Conservation (phyloP, 805 yeast species). For the Candida tibetensis region DNA sequence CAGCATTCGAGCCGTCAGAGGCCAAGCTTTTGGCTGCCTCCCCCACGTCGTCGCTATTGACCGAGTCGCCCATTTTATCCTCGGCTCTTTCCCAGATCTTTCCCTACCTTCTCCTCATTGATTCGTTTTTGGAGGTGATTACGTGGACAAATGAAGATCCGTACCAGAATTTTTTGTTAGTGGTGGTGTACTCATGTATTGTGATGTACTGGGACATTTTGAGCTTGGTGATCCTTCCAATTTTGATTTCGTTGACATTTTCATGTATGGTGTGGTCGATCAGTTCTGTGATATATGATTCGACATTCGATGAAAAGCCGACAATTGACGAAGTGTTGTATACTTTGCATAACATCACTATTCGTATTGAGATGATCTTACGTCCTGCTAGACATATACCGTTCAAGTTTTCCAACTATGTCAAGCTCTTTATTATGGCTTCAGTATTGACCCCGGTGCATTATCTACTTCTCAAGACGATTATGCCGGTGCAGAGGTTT, state of each 20-base stretch:
- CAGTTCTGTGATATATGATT: conserved; percentile 40
- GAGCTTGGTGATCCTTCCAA: conserved; percentile 37
- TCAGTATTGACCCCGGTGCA: conserved; percentile 45
- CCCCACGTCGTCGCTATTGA: conserved; percentile 31
- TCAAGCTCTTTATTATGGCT: conserved; percentile 29
- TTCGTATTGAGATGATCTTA: conserved; percentile 40
- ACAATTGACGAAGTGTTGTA: conserved; percentile 53
- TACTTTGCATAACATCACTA: conserved; percentile 44
- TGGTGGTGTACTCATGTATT: conserved; percentile 36
- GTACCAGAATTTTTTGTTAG: conserved; percentile 43
- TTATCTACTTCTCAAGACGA: conserved; percentile 28
- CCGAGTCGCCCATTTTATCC: conserved; percentile 45
- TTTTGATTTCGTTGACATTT: conserved; percentile 32
- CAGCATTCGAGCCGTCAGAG: conserved; percentile 39
- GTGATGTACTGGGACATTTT: conserved; percentile 44
- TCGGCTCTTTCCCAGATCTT: conserved; percentile 46
- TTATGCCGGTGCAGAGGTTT: conserved; percentile 32
- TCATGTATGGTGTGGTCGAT: conserved; percentile 46
- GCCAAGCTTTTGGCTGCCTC: conserved; percentile 28
- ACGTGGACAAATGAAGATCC: conserved; percentile 58
- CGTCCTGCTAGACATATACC: conserved; percentile 36
- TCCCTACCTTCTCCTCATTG: conserved; percentile 46
- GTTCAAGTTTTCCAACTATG: conserved; percentile 23
- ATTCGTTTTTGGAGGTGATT: conserved; percentile 41
- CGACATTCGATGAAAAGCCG: conserved; percentile 44